phyloP scores from a whole-genome alignment of 495 filamentous ascomycete species.

The Usnea hakonensis region DNA sequence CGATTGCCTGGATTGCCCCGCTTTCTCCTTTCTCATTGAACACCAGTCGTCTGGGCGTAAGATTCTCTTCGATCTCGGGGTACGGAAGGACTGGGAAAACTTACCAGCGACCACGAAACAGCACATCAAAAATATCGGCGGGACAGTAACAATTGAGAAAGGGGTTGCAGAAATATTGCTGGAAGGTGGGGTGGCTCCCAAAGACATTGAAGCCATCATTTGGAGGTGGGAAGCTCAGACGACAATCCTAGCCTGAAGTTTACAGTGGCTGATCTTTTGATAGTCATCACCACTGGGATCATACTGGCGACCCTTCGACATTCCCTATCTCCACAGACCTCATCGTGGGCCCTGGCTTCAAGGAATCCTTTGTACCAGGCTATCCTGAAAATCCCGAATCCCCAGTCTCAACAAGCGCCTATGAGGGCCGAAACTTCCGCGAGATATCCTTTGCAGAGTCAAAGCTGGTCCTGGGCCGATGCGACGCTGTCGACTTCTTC shows the following conservation, averaged over 20 bases:
- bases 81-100: conserved; percentile 45
- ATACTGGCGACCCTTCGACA: conserved; percentile 25
- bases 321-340: conserved; percentile 28
- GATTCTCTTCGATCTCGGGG: conserved; percentile 52
- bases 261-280: background rate
- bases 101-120: conserved; percentile 35
- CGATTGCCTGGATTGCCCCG: conserved; percentile 25
- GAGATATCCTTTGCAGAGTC: conserved; percentile 37
- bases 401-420: conserved; percentile 11
- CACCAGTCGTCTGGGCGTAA: conserved; percentile 33
- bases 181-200: conserved; percentile 38
- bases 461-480: conserved; percentile 34
- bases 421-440: conserved; percentile 19
- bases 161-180: conserved; percentile 45
- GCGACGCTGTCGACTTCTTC: conserved; percentile 47
- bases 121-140: conserved; percentile 30
- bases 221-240: conserved; percentile 20
- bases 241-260: conserved; percentile 26
- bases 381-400: conserved; percentile 23
- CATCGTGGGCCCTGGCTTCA: conserved; percentile 30
- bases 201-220: conserved; percentile 24
- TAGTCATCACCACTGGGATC: conserved; percentile 45
- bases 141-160: conserved; percentile 35
- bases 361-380: conserved; percentile 23
- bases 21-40: conserved; percentile 49